phyloP scores from a whole-genome alignment of 306 rosid genomes.

The Erythrophleum fordii region DNA sequence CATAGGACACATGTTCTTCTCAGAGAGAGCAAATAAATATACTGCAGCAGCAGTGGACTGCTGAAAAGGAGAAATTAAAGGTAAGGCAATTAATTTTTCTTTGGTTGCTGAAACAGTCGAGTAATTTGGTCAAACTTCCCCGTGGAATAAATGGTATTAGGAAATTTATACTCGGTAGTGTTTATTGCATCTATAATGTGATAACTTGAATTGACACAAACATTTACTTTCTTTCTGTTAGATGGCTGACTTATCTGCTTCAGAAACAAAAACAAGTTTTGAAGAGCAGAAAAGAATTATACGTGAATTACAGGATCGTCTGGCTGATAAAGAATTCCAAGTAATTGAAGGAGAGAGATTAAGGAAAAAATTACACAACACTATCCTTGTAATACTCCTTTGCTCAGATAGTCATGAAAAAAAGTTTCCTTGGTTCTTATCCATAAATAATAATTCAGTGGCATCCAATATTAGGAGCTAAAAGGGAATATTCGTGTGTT shows the following conservation, averaged over 20 bases:
- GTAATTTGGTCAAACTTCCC: neutral
- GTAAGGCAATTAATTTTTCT: slow-evolving; percentile 40
- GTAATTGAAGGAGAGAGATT: slow-evolving; percentile 78
- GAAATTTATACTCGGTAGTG: slow-evolving; percentile 1
- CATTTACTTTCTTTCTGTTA: slow-evolving; percentile 34
- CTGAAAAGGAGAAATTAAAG: slow-evolving; percentile 76
- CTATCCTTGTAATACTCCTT: slow-evolving; percentile 67
- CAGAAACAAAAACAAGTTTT: slow-evolving; percentile 58
- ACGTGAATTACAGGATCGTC: slow-evolving; percentile 59
- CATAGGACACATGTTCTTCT: slow-evolving; percentile 76
- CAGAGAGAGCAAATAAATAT: slow-evolving; percentile 64
- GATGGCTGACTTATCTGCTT: slow-evolving; percentile 70
- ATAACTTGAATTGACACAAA: slow-evolving; percentile 5
- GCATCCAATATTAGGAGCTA: slow-evolving; percentile 60
- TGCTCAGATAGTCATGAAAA: neutral
- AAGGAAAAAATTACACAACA: slow-evolving; percentile 84
- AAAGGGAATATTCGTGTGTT: slow-evolving; percentile 97
- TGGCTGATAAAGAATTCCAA: slow-evolving; percentile 73
- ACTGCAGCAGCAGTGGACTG: slow-evolving; percentile 56
- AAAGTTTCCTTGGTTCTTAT: neutral
- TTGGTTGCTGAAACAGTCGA: slow-evolving; percentile 17
- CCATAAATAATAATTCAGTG: neutral
- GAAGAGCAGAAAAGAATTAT: slow-evolving; percentile 67
- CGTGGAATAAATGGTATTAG: neutral
- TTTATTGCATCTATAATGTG: neutral